Evolutionary conservation across 176 grass and related monocot genomes (phyloP), one percentile per base, ranked within the genome.

Genomic region (Pharus latifolius): DNA sequence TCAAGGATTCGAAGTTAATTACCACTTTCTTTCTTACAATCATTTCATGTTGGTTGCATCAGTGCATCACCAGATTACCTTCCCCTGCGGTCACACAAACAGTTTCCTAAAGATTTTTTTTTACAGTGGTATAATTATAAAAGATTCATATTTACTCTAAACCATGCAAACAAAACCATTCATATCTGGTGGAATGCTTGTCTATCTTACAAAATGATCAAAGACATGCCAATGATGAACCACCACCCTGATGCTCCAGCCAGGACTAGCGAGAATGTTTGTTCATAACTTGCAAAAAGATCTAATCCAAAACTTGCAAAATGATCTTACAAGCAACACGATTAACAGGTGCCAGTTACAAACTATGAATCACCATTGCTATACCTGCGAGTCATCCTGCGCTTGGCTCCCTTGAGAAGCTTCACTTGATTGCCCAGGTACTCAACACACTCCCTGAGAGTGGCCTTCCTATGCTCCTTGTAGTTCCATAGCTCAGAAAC

Each of bases 381-480:
- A 10, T 81, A 73, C 78, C 50, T 66, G 49, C 43, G 51, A 57
- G 17, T 66, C 42, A 57, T 37, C 52, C 62, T 26, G 60, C 49
- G 59, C 40, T 57, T 68, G 5, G 22, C 5, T 32, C 0, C 9
- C 10, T 20, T 19, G 55, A 67, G 43, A 30, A 10, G 18, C 45
- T 75, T 75, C 54, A 82, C 63, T 57, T 82, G 16, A 33, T 17
- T 33, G 4, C 7, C 52, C 19, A 76, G 10, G 17, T 60, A 29
- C 7, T 76, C 27, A 7, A 76, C 18, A 34, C 72, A 68, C 63
- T 76, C 71, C 35, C 7, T 18, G 3, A 15, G n/a, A 7, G 72
- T 69, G 37, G 72, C 80, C 64, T 52, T 83, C 72, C 55, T 82
- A 15, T 46, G 71, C 15, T 69, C 80, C 72, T 63, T 69, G 46